Percentiles rank a stretch among this genome's conserved stretches.
phyloP scores from a whole-genome alignment of 2,329 filamentous ascomycete genomes.

The Venturia effusa region DNA sequence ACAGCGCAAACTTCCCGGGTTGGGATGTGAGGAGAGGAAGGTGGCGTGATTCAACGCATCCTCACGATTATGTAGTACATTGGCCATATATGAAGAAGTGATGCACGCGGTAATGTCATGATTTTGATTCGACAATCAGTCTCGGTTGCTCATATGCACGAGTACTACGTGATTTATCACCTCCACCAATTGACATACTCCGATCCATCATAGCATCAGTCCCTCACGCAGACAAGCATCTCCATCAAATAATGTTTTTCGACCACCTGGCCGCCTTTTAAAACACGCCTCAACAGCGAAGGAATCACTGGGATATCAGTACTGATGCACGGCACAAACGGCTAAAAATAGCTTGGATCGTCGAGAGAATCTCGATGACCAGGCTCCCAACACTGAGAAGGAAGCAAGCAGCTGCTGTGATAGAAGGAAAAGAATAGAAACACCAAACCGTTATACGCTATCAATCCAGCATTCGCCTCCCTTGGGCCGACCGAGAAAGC shows the following conservation, averaged over 20 bases:
- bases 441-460: constrained; percentile 24
- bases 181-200: background rate
- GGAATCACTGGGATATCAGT: constrained; percentile 1
- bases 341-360: background rate
- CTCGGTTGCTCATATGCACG: background rate
- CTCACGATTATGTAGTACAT: too few relatives aligned
- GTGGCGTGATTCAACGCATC: too few relatives aligned
- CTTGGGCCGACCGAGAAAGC: constrained; percentile 16
- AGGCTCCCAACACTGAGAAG: background rate
- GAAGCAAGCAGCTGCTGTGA: constrained; percentile 4
- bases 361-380: background rate
- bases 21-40: too few relatives aligned
- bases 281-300: background rate
- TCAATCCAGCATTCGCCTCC: constrained; percentile 16
- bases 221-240: background rate
- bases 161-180: background rate
- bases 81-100: too few relatives aligned
- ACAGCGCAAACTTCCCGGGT: too few relatives aligned
- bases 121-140: background rate
- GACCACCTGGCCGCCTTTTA: background rate
- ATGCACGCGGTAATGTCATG: background rate
- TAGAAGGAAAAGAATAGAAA: constrained; percentile 14
- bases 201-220: background rate
- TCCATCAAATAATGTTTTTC: background rate
- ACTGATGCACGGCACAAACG: background rate